These are phyloP conservation scores for Dittrichia graveolens DNA, from an alignment of 129 eudicot species.

Conservation along the genomic window DNA sequence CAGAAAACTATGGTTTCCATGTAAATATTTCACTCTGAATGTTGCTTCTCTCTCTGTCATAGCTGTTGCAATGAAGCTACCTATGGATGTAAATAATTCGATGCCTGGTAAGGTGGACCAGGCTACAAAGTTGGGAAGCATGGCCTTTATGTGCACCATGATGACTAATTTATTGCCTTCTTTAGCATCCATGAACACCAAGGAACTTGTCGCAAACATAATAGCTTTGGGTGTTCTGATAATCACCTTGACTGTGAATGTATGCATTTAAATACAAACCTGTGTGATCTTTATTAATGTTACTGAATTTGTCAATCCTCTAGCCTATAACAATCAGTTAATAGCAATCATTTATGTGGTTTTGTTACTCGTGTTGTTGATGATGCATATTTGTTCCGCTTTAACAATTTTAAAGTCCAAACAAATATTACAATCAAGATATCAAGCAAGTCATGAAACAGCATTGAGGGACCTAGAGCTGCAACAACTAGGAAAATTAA, in stretches of 20 bases:
- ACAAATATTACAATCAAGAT: conserved; percentile 12
- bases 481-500: conserved; percentile 1
- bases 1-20: conserved; percentile 1
- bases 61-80: conserved; percentile 24
- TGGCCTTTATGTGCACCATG: conserved; percentile 24
- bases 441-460: conserved; percentile 6
- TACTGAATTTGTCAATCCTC: neutral
- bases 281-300: neutral
- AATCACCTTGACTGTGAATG: conserved; percentile 19
- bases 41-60: conserved; percentile 18
- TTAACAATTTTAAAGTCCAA: conserved; percentile 6
- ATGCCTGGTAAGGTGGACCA: conserved; percentile 8
- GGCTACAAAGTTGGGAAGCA: conserved; percentile 22
- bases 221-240: conserved; percentile 15
- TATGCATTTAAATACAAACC: conserved; percentile 16
- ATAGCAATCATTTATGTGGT: conserved; percentile 2
- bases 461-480: neutral
- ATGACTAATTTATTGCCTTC: conserved; percentile 28
- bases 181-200: conserved; percentile 9
- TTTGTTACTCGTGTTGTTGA: neutral
- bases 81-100: conserved; percentile 11
- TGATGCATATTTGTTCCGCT: neutral
- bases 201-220: conserved; percentile 18
- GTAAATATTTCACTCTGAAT: conserved; percentile 17
- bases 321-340: neutral